Conservation (phyloP, 768 basidiomycete genomes). For the Termitomyces sp. region DNA sequence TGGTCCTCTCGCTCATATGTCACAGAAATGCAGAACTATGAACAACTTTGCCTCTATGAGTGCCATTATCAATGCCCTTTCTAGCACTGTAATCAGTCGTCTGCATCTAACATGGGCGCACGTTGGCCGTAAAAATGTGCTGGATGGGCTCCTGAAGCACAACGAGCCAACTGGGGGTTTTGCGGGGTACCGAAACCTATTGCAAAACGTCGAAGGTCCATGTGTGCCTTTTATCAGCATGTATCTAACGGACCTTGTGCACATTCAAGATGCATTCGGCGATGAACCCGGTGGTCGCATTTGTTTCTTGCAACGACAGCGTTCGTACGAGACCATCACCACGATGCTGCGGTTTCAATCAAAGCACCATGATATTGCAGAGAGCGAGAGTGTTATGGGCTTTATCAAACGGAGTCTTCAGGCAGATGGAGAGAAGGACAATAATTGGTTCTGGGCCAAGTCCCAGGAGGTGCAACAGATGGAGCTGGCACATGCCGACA, state of each 20-base stretch:
- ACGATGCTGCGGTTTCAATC: conserved; percentile 57
- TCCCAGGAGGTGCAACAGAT: conserved; percentile 58
- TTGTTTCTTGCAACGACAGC: conserved; percentile 52
- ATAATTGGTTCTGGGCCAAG: conserved; percentile 52
- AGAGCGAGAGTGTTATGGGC: conserved; percentile 39
- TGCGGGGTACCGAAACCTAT: conserved; percentile 47
- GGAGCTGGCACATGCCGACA: conserved; percentile 60
- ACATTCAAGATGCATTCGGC: conserved; percentile 47
- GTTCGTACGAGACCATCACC: conserved; percentile 52
- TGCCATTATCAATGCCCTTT: conserved; percentile 61
- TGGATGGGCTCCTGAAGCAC: conserved; percentile 50
- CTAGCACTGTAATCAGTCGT: conserved; percentile 53
- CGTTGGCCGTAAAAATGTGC: conserved; percentile 44
- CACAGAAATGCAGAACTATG: conserved; percentile 59
- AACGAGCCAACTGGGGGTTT: conserved; percentile 61
- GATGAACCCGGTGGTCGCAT: conserved; percentile 37
- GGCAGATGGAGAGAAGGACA: conserved; percentile 36
- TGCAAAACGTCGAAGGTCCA: conserved; percentile 47
- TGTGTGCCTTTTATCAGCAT: conserved; percentile 69
- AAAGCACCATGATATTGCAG: conserved; percentile 44
- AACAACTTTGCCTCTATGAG: conserved; percentile 70
- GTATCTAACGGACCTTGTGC: conserved; percentile 59
- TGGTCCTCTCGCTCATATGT: not conserved
- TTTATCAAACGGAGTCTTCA: conserved; percentile 48
- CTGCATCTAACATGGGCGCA: conserved; percentile 68